A percentile compares a stretch with the other conserved stretches of the same genome.
phyloP scores from a whole-genome alignment of 139 green algal genomes.

The Tetraselmis chui region DNA sequence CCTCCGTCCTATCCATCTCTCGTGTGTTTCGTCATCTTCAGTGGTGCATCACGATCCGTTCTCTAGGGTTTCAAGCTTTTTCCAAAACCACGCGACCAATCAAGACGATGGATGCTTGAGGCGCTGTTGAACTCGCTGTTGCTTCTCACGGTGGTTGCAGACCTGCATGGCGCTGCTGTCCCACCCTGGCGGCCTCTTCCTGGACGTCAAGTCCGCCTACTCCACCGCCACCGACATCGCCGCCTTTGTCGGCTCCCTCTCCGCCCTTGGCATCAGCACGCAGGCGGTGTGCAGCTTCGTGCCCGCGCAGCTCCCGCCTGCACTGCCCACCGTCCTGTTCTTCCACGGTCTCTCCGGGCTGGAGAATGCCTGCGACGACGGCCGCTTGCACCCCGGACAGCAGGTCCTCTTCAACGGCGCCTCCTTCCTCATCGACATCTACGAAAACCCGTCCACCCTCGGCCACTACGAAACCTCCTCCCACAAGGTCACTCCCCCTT shows the following conservation, averaged over 20 bases:
- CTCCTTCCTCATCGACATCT: conserved; percentile 38
- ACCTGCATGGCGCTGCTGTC: conserved; percentile 40
- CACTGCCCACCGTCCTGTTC: conserved; percentile 30
- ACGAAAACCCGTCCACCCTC: background rate
- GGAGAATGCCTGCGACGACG: conserved; percentile 38
- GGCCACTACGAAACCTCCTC: background rate
- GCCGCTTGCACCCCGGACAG: conserved; percentile 22
- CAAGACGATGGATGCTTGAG: no score
- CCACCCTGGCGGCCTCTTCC: conserved; percentile 37
- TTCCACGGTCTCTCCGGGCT: conserved; percentile 49
- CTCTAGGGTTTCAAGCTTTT: no score
- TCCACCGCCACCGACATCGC: conserved; percentile 33
- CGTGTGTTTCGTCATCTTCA: no score
- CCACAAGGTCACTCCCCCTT: background rate
- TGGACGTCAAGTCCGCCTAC: conserved; percentile 54
- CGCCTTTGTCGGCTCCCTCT: conserved; percentile 31
- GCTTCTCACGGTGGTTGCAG: no score
- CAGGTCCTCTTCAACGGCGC: conserved; percentile 56
- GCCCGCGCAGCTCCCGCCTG: conserved; percentile 14
- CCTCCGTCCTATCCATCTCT: no score
- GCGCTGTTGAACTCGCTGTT: no score
- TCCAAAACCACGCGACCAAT: no score
- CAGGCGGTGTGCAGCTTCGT: conserved; percentile 35
- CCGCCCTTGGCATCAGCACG: conserved; percentile 30
- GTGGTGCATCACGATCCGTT: no score